Conservation (phyloP, 2,329 filamentous ascomycete genomes). For the Pseudocercospora macadamiae region DNA sequence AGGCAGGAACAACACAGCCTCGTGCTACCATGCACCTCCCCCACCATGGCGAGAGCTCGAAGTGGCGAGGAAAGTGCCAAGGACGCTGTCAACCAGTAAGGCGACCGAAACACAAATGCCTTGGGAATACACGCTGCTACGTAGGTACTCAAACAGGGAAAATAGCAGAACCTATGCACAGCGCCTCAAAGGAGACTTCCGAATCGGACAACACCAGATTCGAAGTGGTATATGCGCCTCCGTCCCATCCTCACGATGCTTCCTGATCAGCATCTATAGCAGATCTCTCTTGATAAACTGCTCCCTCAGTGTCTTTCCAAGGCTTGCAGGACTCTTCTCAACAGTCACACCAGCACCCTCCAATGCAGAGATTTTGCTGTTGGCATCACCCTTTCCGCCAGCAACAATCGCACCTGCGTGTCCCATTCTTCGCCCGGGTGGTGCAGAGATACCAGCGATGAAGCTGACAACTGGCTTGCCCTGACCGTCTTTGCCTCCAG, state of each 20-base stretch:
- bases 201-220: neutral
- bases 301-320: slow-evolving; percentile 91
- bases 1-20: no score
- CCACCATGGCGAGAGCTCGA: neutral
- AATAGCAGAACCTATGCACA: slow-evolving; percentile 13
- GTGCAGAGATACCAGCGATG: slow-evolving; percentile 97
- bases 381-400: slow-evolving; percentile 95
- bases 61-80: neutral
- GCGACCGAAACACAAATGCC: slow-evolving; percentile 2
- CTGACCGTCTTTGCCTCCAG: slow-evolving; percentile 58
- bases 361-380: slow-evolving; percentile 96
- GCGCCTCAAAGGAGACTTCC: slow-evolving; percentile 10
- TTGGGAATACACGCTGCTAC: slow-evolving; percentile 20
- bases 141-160: slow-evolving; percentile 10
- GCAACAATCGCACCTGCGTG: slow-evolving; percentile 98
- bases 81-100: neutral
- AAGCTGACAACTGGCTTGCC: slow-evolving; percentile 94
- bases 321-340: slow-evolving; percentile 86
- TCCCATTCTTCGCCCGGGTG: slow-evolving; percentile 95
- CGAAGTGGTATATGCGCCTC: slow-evolving; percentile 6
- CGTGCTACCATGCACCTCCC: neutral
- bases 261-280: slow-evolving; percentile 62
- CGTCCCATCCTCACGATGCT: neutral
- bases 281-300: slow-evolving; percentile 97
- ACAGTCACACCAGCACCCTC: slow-evolving; percentile 93